These are phyloP conservation scores for Cryoendolithus antarcticus DNA, from an alignment of 2,329 filamentous ascomycete genomes.

Conservation along the genomic window DNA sequence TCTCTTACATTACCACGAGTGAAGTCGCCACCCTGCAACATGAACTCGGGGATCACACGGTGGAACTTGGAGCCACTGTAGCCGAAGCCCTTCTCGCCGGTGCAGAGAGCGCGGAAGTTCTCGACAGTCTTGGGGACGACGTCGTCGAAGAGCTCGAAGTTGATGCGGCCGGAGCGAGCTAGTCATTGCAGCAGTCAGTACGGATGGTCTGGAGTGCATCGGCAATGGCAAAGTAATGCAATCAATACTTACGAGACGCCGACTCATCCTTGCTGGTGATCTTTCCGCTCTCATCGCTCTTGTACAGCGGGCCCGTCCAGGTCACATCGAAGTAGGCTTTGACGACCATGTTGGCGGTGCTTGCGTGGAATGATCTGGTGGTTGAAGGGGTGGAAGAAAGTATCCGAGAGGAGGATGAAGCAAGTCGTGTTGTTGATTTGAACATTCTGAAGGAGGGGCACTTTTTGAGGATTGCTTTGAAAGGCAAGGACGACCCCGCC, in stretches of 20 bases:
- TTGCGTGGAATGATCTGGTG: constrained; percentile 46
- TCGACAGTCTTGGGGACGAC: constrained; percentile 88
- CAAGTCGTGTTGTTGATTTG: constrained; percentile 8
- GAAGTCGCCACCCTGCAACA: constrained; percentile 98
- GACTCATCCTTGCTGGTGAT: constrained; percentile 26
- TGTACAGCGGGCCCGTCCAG: constrained; percentile 53
- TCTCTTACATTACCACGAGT: constrained; percentile 75
- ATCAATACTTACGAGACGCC: constrained; percentile 45
- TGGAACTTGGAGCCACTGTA: constrained; percentile 81
- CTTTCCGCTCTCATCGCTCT: constrained; percentile 46
- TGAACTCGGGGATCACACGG: constrained; percentile 95
- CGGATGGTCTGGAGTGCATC: constrained; percentile 10
- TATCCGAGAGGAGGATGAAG: too few species aligned
- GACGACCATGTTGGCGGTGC: constrained; percentile 62
- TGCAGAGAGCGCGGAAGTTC: constrained; percentile 92
- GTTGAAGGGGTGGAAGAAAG: constrained; percentile 25
- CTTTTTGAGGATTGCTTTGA: too few species aligned
- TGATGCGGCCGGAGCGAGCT: constrained; percentile 70
- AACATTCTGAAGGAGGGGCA: constrained; percentile 8
- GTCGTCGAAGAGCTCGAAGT: constrained; percentile 77
- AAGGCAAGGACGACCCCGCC: neutral
- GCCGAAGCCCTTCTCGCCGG: constrained; percentile 82
- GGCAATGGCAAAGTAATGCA: constrained; percentile 3
- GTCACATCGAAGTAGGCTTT: constrained; percentile 59
- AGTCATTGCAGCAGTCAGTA: neutral